Conservation (phyloP, 768 basidiomycete species). For the Jaapia argillacea region DNA sequence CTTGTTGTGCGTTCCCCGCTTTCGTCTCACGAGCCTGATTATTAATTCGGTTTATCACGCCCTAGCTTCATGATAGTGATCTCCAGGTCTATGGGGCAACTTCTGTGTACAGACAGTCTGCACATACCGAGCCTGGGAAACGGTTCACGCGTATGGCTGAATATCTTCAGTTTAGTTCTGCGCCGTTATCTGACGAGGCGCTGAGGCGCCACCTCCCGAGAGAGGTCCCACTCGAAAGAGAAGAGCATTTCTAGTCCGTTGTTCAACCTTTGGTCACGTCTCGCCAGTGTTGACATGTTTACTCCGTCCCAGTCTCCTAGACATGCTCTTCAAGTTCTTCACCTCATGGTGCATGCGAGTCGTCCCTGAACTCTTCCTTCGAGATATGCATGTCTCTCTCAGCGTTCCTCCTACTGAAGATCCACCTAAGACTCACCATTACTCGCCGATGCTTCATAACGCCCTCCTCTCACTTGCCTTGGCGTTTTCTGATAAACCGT, state of each 20-base stretch:
- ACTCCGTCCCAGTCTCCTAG: conserved; percentile 21
- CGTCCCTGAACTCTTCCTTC: conserved; percentile 28
- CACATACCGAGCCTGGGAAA: neutral
- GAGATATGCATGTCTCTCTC: conserved; percentile 30
- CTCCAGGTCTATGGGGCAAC: conserved; percentile 19
- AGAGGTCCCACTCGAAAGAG: conserved; percentile 17
- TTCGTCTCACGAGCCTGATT: neutral
- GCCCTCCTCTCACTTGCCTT: conserved; percentile 39
- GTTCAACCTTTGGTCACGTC: neutral
- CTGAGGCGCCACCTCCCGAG: conserved; percentile 20
- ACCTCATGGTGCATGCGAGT: conserved; percentile 29
- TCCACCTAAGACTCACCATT: conserved; percentile 40
- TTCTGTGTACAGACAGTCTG: conserved; percentile 2
- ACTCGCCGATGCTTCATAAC: conserved; percentile 69
- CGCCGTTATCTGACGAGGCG: conserved; percentile 12
- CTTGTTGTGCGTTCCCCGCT: conserved; percentile 2
- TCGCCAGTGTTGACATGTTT: neutral
- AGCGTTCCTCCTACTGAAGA: conserved; percentile 13
- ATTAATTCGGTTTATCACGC: neutral
- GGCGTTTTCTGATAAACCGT: conserved; percentile 26
- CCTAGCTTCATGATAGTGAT: conserved; percentile 15
- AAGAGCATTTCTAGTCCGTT: conserved; percentile 18
- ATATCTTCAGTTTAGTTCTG: neutral
- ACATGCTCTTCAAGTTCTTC: conserved; percentile 29
- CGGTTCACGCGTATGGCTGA: neutral